Evolutionary conservation across 2,329 filamentous ascomycete genomes (phyloP).

Genomic region (Curvularia hawaiiensis): DNA sequence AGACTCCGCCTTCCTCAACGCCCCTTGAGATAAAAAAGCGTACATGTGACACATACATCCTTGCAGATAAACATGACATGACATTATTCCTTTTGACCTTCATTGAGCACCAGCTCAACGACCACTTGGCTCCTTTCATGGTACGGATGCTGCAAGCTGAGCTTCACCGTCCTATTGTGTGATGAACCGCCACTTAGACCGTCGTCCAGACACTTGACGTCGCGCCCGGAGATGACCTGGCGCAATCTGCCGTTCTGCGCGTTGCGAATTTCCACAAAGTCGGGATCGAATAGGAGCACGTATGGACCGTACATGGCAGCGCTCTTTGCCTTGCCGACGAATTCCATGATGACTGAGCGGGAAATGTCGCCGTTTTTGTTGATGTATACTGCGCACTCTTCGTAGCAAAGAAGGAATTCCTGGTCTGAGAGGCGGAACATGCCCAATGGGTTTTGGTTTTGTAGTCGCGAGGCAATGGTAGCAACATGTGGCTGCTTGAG

Average conservation of each 20-base stretch:
- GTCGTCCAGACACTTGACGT: constrained; percentile 90
- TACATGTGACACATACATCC: not conserved
- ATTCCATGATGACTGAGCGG: constrained; percentile 95
- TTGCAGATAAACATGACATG: not conserved
- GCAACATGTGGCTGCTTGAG: constrained; percentile 77
- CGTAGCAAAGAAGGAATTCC: constrained; percentile 89
- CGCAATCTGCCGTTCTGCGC: constrained; percentile 92
- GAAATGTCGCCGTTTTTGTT: constrained; percentile 98
- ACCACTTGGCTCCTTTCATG: constrained; percentile 83
- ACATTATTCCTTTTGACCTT: constrained; percentile 68
- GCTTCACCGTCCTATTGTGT: constrained; percentile 78
- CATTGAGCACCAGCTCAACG: constrained; percentile 89
- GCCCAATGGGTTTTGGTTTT: constrained; percentile 81
- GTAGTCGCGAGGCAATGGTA: constrained; percentile 83
- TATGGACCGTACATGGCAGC: constrained; percentile 92
- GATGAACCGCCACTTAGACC: constrained; percentile 44
- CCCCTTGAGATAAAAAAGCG: not conserved
- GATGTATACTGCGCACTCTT: constrained; percentile 96
- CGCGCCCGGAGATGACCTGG: constrained; percentile 90
- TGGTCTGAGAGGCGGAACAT: constrained; percentile 90
- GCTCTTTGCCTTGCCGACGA: constrained; percentile 88
- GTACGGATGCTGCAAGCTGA: constrained; percentile 94
- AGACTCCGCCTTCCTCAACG: not conserved
- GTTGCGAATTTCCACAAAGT: constrained; percentile 97
- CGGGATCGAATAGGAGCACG: constrained; percentile 89